Evolutionary conservation across 495 filamentous ascomycete species (phyloP).

Genomic region (Aspergillus sclerotioniger): DNA sequence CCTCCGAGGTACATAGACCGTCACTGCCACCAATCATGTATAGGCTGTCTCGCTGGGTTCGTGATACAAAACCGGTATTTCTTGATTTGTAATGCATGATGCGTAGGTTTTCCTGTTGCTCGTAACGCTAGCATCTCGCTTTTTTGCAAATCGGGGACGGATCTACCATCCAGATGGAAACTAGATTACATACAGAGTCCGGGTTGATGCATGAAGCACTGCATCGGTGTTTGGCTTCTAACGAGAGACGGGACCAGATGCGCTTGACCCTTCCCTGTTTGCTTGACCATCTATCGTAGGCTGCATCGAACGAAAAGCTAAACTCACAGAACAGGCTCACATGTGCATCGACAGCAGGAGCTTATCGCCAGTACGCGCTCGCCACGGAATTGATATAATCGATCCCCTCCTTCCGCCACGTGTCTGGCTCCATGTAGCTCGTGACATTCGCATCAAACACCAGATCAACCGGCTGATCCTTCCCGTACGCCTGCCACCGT

Average conservation of each 20-base stretch:
- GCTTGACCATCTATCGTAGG: neutral
- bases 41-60: neutral
- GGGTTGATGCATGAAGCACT: neutral
- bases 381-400: constrained; percentile 30
- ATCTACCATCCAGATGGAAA: neutral
- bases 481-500: constrained; percentile 46
- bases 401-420: constrained; percentile 46
- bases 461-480: constrained; percentile 39
- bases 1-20: neutral
- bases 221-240: neutral
- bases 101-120: neutral
- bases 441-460: constrained; percentile 51
- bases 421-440: constrained; percentile 48
- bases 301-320: neutral
- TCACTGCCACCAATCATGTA: neutral
- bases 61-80: neutral
- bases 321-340: neutral
- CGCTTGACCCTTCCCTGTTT: neutral
- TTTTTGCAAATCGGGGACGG: neutral
- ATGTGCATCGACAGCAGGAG: neutral
- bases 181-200: neutral
- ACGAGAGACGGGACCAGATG: neutral
- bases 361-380: constrained; percentile 6
- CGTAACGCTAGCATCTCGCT: neutral
- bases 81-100: neutral